These are phyloP conservation scores for Calamus simplicifolius DNA, from an alignment of 176 grass and related monocot species.

Conservation along the genomic window DNA sequence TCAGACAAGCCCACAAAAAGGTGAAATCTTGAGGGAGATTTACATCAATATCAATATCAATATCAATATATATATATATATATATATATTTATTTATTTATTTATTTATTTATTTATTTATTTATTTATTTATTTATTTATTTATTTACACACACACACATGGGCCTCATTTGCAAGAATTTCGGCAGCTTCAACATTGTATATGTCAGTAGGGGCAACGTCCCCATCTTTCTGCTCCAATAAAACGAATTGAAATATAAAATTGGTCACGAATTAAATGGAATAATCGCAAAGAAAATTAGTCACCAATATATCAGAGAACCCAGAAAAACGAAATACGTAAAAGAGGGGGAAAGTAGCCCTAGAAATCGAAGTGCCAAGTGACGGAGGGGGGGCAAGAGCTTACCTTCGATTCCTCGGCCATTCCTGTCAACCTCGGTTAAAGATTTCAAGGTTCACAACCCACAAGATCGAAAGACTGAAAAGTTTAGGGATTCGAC, in stretches of 20 bases:
- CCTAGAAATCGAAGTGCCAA: neutral
- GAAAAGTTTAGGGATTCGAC: too few species aligned
- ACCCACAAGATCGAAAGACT: neutral
- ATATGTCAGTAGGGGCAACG: constrained; percentile 25
- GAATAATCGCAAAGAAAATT: too few species aligned
- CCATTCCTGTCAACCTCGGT: neutral
- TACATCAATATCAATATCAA: neutral
- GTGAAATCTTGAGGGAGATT: neutral
- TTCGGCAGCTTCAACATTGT: constrained; percentile 72
- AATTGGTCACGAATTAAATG: neutral
- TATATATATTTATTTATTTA: too few species aligned
- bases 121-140: too few species aligned
- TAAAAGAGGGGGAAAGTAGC: neutral
- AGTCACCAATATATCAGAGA: too few species aligned
- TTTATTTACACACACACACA: too few species aligned
- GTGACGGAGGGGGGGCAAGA: neutral
- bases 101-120: too few species aligned
- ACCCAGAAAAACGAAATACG: too few species aligned
- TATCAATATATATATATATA: too few species aligned
- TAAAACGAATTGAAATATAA: neutral
- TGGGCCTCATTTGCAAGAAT: constrained; percentile 69
- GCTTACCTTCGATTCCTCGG: neutral
- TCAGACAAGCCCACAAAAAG: neutral
- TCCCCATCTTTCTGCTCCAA: constrained; percentile 4
- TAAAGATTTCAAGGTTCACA: neutral